Percentiles rank a stretch among this genome's conserved stretches.
phyloP scores from a whole-genome alignment of 805 yeast genomes.

The Myxozyma mucilagina region DNA sequence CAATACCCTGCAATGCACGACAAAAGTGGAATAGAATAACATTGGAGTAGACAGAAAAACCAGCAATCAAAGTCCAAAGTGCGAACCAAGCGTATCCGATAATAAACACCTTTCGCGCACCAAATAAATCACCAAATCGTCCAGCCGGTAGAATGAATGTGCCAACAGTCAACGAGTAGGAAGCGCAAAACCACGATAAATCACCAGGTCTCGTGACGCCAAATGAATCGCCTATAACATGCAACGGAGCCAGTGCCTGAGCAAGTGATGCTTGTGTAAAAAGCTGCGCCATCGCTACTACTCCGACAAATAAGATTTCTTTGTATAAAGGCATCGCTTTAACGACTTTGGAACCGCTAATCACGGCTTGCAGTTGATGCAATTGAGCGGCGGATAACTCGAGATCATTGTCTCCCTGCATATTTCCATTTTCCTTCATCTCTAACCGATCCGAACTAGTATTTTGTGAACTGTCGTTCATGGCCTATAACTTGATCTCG shows the following conservation, averaged over 20 bases:
- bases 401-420: background rate
- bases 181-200: slow-evolving; percentile 66
- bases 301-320: slow-evolving; percentile 36
- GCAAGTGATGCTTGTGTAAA: slow-evolving; percentile 45
- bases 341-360: background rate
- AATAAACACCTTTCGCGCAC: slow-evolving; percentile 55
- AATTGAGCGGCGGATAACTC: background rate
- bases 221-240: slow-evolving; percentile 40
- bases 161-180: slow-evolving; percentile 70
- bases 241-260: slow-evolving; percentile 38
- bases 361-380: background rate
- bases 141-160: slow-evolving; percentile 71
- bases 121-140: slow-evolving; percentile 69
- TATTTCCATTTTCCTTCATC: too few relatives aligned
- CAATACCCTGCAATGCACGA: slow-evolving; percentile 66
- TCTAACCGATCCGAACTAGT: too few relatives aligned
- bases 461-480: too few relatives aligned
- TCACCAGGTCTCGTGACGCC: slow-evolving; percentile 39
- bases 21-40: slow-evolving; percentile 44
- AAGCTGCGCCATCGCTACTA: slow-evolving; percentile 41
- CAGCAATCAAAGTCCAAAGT: slow-evolving; percentile 62
- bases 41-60: slow-evolving; percentile 54
- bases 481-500: too few relatives aligned
- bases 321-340: background rate
- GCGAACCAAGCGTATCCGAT: slow-evolving; percentile 58